Base-by-base conservation (phyloP, 176 grass and related monocot species). In the Aegilops longissima region DNA sequence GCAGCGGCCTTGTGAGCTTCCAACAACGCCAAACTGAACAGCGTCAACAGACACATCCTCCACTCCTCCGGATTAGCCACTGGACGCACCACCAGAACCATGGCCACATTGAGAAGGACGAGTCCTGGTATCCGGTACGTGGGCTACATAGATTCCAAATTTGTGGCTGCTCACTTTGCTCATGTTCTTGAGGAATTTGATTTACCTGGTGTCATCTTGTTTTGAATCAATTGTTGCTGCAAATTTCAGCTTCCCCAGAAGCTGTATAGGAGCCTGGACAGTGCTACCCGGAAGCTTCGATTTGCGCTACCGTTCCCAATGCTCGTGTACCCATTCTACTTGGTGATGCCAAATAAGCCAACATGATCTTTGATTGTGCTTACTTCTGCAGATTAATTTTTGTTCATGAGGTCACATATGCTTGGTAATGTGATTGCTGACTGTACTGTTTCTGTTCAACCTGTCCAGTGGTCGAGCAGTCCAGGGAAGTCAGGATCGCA, bases 21-120 rank as follows among this genome's bases (percentile, higher is more conserved):
- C 0, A 94, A 63, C 64, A 45, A 92, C 40, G 9, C 66, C 14
- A 94, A 80, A 58, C 82, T 94, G 33, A 93, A 95, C 79, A 95
- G 89, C 18, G 86, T 95, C 44, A 76, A 91, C 10, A 91, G 93
- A 1, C 93, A 95, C 91, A 89, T 95, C 65, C 90, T 90, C 80
- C 90, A 95, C 78, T 90, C 87, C 31, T 91, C 93, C 79, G 95
- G 81, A 98, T 98, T 82, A 98, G 95, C 87, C 95, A 98, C 62
- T 91, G 95, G 88, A 95, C 95, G 16, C 95, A 98, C 79, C 95
- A 98, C 78, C 95, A 98, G 82, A 90, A 98, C 80, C 95, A 98
- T 4, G 95, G 95, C 21, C 95, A 98, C 25, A 82, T 93, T 14
- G 91, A 93, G 78, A 93, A 88, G 1, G 92, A 93, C 29, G 92